Conservation (phyloP, 441 rosid species). For the Erodium chrysanthum region DNA sequence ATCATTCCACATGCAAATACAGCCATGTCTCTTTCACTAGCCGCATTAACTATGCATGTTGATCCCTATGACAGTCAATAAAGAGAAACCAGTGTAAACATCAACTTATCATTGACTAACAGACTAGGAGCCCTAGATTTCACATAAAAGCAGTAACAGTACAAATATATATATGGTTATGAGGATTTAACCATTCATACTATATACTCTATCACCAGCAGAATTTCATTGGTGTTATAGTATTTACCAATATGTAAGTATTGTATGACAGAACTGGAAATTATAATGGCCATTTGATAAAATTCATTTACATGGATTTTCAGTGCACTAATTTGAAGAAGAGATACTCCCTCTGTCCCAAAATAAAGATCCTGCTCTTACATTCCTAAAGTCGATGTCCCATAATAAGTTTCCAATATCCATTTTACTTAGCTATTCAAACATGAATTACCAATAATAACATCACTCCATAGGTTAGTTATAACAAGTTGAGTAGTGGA, state of each 20-base stretch:
- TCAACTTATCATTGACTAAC: neutral
- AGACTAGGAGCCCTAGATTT: neutral
- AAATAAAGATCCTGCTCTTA: too few species aligned
- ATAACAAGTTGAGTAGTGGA: too few species aligned
- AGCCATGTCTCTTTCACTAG: conserved; percentile 89
- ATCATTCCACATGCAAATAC: conserved; percentile 93
- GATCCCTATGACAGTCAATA: conserved; percentile 50
- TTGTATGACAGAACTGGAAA: neutral
- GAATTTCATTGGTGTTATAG: neutral
- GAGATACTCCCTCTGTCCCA: neutral
- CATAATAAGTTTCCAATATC: too few species aligned
- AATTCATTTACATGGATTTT: neutral
- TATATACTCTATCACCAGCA: neutral
- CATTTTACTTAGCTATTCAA: too few species aligned
- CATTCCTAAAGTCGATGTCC: too few species aligned
- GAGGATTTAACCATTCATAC: neutral
- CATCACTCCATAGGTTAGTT: neutral
- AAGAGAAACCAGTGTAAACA: conserved; percentile 17
- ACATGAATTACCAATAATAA: too few species aligned
- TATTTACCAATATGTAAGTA: neutral
- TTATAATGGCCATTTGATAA: neutral
- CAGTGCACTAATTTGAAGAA: neutral
- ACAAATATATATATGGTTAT: neutral
- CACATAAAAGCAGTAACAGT: neutral
- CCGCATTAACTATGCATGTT: conserved; percentile 84